These are phyloP conservation scores for Fusarium haematococcum DNA, from an alignment of 2,329 filamentous ascomycete species.

Conservation along the genomic window DNA sequence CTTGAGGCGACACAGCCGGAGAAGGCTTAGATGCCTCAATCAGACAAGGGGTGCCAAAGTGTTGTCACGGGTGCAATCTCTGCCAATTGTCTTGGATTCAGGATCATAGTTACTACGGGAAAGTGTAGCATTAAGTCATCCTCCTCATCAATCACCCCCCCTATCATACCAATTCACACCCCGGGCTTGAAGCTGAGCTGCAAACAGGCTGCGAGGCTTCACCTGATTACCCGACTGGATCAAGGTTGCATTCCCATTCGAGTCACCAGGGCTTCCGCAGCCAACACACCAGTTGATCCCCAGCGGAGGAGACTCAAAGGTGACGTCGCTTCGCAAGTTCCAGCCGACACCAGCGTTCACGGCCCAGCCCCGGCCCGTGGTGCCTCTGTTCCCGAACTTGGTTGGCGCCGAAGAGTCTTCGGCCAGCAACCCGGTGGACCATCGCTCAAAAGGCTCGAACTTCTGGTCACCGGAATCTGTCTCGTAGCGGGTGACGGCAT, in stretches of 20 bases:
- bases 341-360: constrained; percentile 26
- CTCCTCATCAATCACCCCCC: background rate
- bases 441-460: constrained; percentile 13
- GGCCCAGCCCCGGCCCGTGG: constrained; percentile 14
- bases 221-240: background rate
- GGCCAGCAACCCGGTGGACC: constrained; percentile 14
- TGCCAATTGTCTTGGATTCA: background rate
- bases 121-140: background rate
- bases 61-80: background rate
- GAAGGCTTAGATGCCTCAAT: background rate
- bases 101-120: background rate
- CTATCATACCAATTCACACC: background rate
- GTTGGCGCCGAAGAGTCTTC: constrained; percentile 7
- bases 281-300: constrained; percentile 28
- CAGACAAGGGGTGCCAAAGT: background rate
- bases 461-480: constrained; percentile 6
- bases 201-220: background rate
- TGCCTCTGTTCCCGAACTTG: background rate
- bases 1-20: background rate
- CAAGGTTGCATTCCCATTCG: background rate
- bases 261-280: background rate
- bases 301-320: constrained; percentile 14
- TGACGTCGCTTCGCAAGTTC: constrained; percentile 3
- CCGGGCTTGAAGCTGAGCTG: background rate
- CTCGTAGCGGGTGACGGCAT: constrained; percentile 15